These are phyloP conservation scores for Marsdenia floribunda DNA, from an alignment of 257 asterid species.

Conservation along the genomic window DNA sequence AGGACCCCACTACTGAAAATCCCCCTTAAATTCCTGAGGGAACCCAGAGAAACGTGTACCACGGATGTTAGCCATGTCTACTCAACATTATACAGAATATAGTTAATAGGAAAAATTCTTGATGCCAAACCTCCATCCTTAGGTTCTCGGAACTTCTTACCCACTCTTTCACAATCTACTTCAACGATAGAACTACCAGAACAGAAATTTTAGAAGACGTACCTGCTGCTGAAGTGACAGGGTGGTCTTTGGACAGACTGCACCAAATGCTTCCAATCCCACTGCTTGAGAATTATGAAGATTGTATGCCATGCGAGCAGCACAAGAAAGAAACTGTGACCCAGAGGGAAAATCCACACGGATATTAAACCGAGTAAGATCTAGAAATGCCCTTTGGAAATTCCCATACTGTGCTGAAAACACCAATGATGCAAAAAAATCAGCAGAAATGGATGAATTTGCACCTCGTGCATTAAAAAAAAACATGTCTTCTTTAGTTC, in stretches of 20 bases:
- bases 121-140: not conserved
- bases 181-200: not conserved
- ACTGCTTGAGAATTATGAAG: constrained; percentile 49
- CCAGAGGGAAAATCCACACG: constrained; percentile 60
- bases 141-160: not conserved
- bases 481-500: constrained; percentile 25
- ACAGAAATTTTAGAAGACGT: constrained; percentile 2
- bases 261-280: constrained; percentile 42
- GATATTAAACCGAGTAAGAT: constrained; percentile 55
- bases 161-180: not conserved
- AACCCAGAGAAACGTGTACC: not conserved
- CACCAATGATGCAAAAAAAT: constrained; percentile 52
- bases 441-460: constrained; percentile 52
- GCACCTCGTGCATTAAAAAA: constrained; percentile 29
- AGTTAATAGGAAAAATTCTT: not conserved
- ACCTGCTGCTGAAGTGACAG: constrained; percentile 91
- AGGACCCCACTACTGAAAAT: not conserved
- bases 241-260: constrained; percentile 55
- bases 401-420: constrained; percentile 67
- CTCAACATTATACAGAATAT: not conserved
- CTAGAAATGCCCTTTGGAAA: constrained; percentile 59
- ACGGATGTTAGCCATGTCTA: too few species aligned
- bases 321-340: constrained; percentile 50
- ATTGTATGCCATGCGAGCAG: constrained; percentile 45
- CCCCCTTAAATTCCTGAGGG: not conserved